A percentile compares a stretch with the other conserved stretches of the same genome.
These are phyloP conservation scores for Vitis rotundifolia DNA, from an alignment of 164 flowering plant genomes.

Conservation along the genomic window DNA sequence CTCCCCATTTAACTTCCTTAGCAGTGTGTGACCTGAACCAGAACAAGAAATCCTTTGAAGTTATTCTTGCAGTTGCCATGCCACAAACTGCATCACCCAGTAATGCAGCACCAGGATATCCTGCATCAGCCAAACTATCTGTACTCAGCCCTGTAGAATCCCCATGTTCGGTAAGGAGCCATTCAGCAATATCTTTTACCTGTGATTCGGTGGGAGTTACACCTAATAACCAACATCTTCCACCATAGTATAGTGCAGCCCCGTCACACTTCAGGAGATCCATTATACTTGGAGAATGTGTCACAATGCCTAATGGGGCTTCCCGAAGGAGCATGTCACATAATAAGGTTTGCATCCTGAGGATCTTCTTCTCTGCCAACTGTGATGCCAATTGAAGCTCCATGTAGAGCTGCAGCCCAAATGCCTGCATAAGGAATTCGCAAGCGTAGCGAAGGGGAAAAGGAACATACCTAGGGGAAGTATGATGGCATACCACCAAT, in stretches of 20 bases:
- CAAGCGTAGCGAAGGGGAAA: slow-evolving; percentile 81
- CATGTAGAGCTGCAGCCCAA: slow-evolving; percentile 62
- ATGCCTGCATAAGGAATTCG: slow-evolving; percentile 73
- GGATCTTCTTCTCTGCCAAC: slow-evolving; percentile 52
- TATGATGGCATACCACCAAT: slow-evolving; percentile 73
- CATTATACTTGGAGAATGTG: slow-evolving; percentile 71
- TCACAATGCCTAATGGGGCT: slow-evolving; percentile 59
- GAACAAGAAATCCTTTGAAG: slow-evolving; percentile 57
- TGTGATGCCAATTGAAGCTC: slow-evolving; percentile 62
- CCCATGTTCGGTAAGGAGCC: slow-evolving; percentile 55
- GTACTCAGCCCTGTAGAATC: slow-evolving; percentile 77
- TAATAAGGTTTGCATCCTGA: slow-evolving; percentile 54
- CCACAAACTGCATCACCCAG: slow-evolving; percentile 80
- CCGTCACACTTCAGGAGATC: slow-evolving; percentile 84
- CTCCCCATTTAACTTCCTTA: slow-evolving; percentile 65
- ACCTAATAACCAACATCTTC: slow-evolving; percentile 52
- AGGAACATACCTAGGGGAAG: slow-evolving; percentile 56
- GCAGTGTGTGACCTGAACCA: slow-evolving; percentile 70
- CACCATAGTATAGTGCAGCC: slow-evolving; percentile 58
- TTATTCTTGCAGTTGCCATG: slow-evolving; percentile 59
- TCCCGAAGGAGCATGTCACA: slow-evolving; percentile 83
- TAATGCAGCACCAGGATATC: slow-evolving; percentile 57
- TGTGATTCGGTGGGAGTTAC: slow-evolving; percentile 72
- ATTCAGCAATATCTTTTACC: slow-evolving; percentile 55
- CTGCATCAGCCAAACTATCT: slow-evolving; percentile 62